A percentile compares a stretch with the other conserved stretches of the same genome.
These are phyloP conservation scores for Gossypium schwendimanii DNA, from an alignment of 441 rosid genomes.

Conservation along the genomic window DNA sequence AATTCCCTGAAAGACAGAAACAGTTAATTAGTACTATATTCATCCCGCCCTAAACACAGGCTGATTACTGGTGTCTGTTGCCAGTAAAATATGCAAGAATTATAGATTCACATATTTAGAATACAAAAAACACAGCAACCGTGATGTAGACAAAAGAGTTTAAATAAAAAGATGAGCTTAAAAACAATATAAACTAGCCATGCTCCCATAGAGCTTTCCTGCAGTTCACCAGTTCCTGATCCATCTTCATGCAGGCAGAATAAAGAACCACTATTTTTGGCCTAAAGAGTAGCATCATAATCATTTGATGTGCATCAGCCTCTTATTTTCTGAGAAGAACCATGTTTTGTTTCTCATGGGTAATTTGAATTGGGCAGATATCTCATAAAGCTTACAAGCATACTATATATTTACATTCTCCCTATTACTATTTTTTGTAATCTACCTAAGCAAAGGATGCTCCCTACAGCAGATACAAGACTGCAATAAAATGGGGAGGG, in stretches of 20 bases:
- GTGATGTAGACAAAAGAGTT: neutral
- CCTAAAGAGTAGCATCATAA: neutral
- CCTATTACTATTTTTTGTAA: neutral
- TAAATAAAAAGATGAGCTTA: neutral
- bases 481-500: neutral
- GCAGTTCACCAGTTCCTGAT: neutral
- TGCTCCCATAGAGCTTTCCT: neutral
- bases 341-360: neutral
- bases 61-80: neutral
- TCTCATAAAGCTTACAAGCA: neutral
- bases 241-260: neutral
- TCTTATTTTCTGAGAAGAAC: neutral
- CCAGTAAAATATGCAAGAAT: neutral
- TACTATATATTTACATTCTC: neutral
- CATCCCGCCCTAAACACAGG: conserved; percentile 1
- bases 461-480: neutral
- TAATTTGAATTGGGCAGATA: neutral
- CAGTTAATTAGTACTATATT: neutral
- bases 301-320: neutral
- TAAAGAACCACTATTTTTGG: neutral
- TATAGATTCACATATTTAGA: neutral
- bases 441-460: neutral
- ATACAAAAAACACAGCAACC: neutral
- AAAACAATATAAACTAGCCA: neutral
- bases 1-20: conserved; percentile 53